Base-by-base conservation (phyloP, 805 yeast species). In the Candida vaughaniae region DNA sequence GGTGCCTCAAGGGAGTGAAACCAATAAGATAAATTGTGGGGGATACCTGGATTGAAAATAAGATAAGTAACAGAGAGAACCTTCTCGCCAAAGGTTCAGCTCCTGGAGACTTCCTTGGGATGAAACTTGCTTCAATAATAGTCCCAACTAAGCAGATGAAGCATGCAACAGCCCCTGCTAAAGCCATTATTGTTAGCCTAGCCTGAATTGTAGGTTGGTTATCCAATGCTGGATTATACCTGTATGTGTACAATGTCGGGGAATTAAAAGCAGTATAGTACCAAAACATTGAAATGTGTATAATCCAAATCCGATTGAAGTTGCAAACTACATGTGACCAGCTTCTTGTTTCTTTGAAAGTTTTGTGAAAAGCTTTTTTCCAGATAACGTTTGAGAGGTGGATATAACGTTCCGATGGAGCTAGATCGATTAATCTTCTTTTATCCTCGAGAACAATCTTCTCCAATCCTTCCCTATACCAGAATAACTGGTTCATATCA, bases 401-500 rank as follows among this genome's bases (percentile, higher is more conserved):
- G 6, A 64, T 41, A 47, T 77, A 86, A 43, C 96, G 66, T 38
- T 80, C 78, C 15, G 63, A 55, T 0, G 78, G 66, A 2, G 77
- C 75, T 22, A 75, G 53, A 41, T 75, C 77, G 58, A 85, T 73
- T 16, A 85, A 54, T 29, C 60, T 59, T 31, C 68, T 69, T 6
- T 72, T 66, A 29, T 69, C 70, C 3, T 59, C 50, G 22, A 83
- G 53, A 2, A 62, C 60, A 14, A 88, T 69, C 34, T 71, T 70
- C 43, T 77, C 78, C 35, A 88, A 64, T 0, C 93, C 88, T 43
- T 78, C 73, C 3, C 78, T 70, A 48, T 83, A 80, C 96, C 96
- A 88, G 53, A 88, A 88, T 25, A 84, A 64, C 52, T 88, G 96
- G 54, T 88, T 88, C 57, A 88, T 80, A 57, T 88, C 96, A 62